phyloP scores from a whole-genome alignment of 2,329 filamentous ascomycete species.

The Trichoderma oligosporum region DNA sequence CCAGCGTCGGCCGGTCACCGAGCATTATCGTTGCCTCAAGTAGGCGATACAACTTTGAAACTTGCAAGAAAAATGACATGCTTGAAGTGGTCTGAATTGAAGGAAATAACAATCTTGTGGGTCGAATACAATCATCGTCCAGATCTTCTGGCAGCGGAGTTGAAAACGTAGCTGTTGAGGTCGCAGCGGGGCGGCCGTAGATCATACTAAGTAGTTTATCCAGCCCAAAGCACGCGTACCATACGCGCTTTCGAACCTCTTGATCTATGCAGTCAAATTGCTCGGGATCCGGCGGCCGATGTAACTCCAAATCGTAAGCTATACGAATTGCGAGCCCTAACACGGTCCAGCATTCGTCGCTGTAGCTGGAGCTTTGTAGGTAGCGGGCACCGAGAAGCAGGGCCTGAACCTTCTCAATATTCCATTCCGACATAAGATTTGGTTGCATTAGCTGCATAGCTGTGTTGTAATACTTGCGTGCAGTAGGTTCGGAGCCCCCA shows the following conservation, averaged over 20 bases:
- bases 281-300: background rate
- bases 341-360: slow-evolving; percentile 10
- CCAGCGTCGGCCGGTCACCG: background rate
- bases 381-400: slow-evolving; percentile 13
- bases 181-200: slow-evolving; percentile 11
- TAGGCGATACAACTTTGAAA: slow-evolving; percentile 9
- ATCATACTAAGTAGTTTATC: slow-evolving; percentile 15
- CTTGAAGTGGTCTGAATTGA: background rate
- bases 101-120: background rate
- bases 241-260: slow-evolving; percentile 10
- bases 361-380: slow-evolving; percentile 11
- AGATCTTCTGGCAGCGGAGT: slow-evolving; percentile 10
- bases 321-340: slow-evolving; percentile 5
- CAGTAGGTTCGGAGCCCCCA: background rate
- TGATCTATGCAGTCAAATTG: slow-evolving; percentile 7
- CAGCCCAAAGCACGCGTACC: slow-evolving; percentile 13
- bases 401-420: slow-evolving; percentile 9
- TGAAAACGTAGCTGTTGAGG: background rate
- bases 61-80: slow-evolving; percentile 10
- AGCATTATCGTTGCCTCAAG: background rate
- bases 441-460: slow-evolving; percentile 14
- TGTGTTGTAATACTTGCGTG: slow-evolving; percentile 10
- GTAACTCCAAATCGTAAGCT: slow-evolving; percentile 6
- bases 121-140: slow-evolving; percentile 14
- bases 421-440: slow-evolving; percentile 7